Base-by-base conservation (phyloP, 495 filamentous ascomycete genomes). In the Cryomyces minteri region DNA sequence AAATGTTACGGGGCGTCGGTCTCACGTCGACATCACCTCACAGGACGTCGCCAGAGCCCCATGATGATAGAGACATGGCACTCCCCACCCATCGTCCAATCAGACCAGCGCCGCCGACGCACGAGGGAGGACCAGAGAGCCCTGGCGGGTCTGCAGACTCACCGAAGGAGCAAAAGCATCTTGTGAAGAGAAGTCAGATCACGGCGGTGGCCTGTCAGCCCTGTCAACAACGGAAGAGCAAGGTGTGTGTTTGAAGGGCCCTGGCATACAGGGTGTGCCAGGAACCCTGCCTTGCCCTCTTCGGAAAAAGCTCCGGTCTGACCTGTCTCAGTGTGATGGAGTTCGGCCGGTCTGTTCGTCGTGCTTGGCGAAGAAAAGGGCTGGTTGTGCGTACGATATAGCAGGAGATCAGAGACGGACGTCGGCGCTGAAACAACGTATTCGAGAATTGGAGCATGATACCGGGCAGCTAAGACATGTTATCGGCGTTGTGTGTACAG, bases 321-420 rank as follows among this genome's bases (percentile, higher is more conserved):
- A 25, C 18, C 18, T 25, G 18, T 25, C 18, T 25, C 28, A 48
- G 47, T 48, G 47, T 40, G 47, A 48, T 40, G 47, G 47, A 10
- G 14, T 30, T 10, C 12, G 47, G 12, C 47, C 47, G 7, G 32
- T 44, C 6, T 48, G 47, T 32, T 44, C 40, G 33, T 28, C 47
- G 4, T 48, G 47, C 32, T 7, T 37, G 11, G 11, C 6, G n/a
- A 48, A 48, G 37, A 39, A 36, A 6, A 12, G 41, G 14, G 12
- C 32, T 9, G 41, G 44, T 32, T 48, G 47, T 34, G 9, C 7
- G 6, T 48, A 48, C 47, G 47, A 48, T 44, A 32, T 32, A 7
- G 34, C 30, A 28, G 47, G 47, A 1, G 47, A 48, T 30, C 47
- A 48, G 37, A 34, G 47, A 14, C 41, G 47, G 25, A 48, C 47